Evolutionary conservation across 495 filamentous ascomycete genomes (phyloP).

Genomic region (Halenospora varia): DNA sequence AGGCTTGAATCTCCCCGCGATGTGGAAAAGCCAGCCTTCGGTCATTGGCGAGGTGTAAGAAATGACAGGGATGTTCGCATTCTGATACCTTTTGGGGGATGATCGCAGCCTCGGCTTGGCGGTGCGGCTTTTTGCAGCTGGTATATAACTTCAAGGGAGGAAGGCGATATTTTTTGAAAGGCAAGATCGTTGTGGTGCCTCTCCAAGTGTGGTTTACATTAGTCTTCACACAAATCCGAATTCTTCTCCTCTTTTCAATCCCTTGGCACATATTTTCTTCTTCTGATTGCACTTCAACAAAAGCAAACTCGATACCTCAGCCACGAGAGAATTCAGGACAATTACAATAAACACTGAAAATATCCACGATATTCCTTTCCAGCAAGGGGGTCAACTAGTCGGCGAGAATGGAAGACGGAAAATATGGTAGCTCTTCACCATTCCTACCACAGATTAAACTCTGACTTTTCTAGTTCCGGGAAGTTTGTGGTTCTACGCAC

Average conservation of each 20-base stretch:
- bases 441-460: background rate
- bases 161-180: background rate
- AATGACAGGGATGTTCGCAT: background rate
- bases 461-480: conserved; percentile 31
- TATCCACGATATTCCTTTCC: too few species aligned
- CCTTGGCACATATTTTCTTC: too few species aligned
- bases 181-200: too few species aligned
- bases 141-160: background rate
- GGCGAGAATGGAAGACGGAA: conserved; percentile 35
- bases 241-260: too few species aligned
- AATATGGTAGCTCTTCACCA: conserved; percentile 27
- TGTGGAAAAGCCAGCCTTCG: background rate
- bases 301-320: too few species aligned
- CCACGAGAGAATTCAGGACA: too few species aligned
- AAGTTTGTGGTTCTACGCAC: conserved; percentile 68
- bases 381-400: too few species aligned
- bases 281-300: too few species aligned
- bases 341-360: too few species aligned
- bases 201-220: too few species aligned
- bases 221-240: too few species aligned
- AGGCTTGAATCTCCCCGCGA: background rate
- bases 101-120: background rate
- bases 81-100: background rate
- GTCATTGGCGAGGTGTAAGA: background rate
- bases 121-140: background rate